Evolutionary conservation across 2,329 filamentous ascomycete genomes (phyloP), one percentile per base, ranked within the genome.

Genomic region (Hypoxylon sp.): DNA sequence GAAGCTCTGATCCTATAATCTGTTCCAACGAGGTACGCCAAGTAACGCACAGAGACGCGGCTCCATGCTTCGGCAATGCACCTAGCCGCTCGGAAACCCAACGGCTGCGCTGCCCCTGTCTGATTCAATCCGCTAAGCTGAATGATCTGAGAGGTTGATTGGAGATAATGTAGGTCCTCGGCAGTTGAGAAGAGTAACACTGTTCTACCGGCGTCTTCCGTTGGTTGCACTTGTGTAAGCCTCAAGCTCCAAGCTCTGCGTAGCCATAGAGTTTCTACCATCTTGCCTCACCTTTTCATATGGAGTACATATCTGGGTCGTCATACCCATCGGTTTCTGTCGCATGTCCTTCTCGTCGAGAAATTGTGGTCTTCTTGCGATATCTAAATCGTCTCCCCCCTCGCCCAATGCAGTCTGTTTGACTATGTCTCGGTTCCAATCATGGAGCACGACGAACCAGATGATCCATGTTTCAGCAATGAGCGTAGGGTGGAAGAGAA

Each of bases 171-270:
- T 61, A 59, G 43, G 52, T 62, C 60, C 53, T 62, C 68, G 67
- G 63, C 56, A 68, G 58, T 62, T 63, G 59, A 52, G 6, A 49
- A 30, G 55, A 37, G 49, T 57, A 54, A 34, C 47, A 55, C 47
- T 50, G 26, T 34, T 61, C 44, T 32, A 43, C 19, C 56, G 50
- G 43, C 46, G 60, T 62, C 59, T 20, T 32, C 34, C 30, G 8
- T 30, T 19, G 37, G 69, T 73, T 11, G 61, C 49, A 73, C 70
- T 49, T 50, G 68, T 70, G 65, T 53, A 43, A 70, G 61, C 8
- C 58, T 53, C 58, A 59, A 61, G 57, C 58, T 61, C 47, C 49
- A 37, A 26, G 34, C 37, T 39, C 32, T 57, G 50, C 62, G 53
- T 51, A 22, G 57, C 54, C 26, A 28, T 55, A 46, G 41, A 24